These are phyloP conservation scores for Ceratocystis alfenasii DNA, from an alignment of 2,329 filamentous ascomycete species.

Conservation along the genomic window DNA sequence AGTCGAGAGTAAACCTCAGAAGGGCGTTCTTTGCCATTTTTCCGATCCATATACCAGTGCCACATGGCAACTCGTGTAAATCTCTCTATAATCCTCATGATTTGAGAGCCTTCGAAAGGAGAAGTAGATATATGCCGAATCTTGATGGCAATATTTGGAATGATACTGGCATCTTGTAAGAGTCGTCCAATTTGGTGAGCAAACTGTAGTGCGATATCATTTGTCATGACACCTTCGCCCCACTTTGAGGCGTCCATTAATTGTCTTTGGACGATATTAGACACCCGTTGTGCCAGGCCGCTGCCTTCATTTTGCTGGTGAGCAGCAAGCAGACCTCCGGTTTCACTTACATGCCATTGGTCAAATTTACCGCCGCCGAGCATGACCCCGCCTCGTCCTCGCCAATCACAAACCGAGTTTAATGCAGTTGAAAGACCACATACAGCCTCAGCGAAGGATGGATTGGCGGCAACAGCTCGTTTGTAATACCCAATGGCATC, in stretches of 20 bases:
- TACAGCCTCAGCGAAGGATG: slow-evolving; percentile 91
- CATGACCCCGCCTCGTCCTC: slow-evolving; percentile 72
- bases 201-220: slow-evolving; percentile 41
- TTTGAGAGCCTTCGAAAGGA: slow-evolving; percentile 77
- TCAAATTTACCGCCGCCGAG: slow-evolving; percentile 64
- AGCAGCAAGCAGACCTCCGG: slow-evolving; percentile 70
- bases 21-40: slow-evolving; percentile 49
- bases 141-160: slow-evolving; percentile 32
- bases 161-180: slow-evolving; percentile 29
- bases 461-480: slow-evolving; percentile 79
- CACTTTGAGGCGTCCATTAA: slow-evolving; percentile 74
- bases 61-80: slow-evolving; percentile 65
- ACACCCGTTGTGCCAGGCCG: slow-evolving; percentile 81
- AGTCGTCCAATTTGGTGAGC: slow-evolving; percentile 36
- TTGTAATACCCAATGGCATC: slow-evolving; percentile 90
- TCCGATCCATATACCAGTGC: slow-evolving; percentile 75
- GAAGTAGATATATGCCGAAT: slow-evolving; percentile 54
- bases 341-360: slow-evolving; percentile 83
- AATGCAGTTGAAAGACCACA: slow-evolving; percentile 89
- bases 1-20: slow-evolving; percentile 56
- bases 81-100: slow-evolving; percentile 75
- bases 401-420: slow-evolving; percentile 94
- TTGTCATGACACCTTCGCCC: slow-evolving; percentile 61
- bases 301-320: slow-evolving; percentile 47
- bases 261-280: slow-evolving; percentile 81